Base-by-base conservation (phyloP, 176 grass and related monocot genomes). In the Neostapfia colusana region DNA sequence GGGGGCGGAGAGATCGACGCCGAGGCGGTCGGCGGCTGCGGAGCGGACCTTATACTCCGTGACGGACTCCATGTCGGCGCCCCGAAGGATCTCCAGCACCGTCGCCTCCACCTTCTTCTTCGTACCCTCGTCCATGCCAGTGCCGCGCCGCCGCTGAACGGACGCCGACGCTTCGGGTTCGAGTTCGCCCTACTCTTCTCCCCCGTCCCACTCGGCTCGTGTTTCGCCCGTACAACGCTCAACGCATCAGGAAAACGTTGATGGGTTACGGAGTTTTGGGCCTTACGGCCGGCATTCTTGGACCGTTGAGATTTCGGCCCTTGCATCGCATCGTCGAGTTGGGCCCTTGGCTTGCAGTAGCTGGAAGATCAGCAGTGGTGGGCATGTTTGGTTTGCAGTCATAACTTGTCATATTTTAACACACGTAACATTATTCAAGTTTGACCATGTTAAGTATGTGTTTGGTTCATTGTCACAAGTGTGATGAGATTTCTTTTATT, bases 11-110 rank as follows among this genome's bases (percentile, higher is more conserved):
- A 98, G 89, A 50, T 98, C 91, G 28, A 98, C 61, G 72, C 91
- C 87, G 60, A 98, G 89, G 63, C 83, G 81, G 44, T 80, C 69
- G 54, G 91, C 75, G 43, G 95, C 89, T 63, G 74, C 56, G n/a
- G 27, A n/a, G 43, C 95, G 91, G 8, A 94, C 89, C 73, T 88
- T 90, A 65, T 56, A 65, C 76, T 98, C 95, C 46, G 91, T 88
- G 24, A 85, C 44, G 37, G 87, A 84, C 10, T 55, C 69, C 95
- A 98, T 82, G 64, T 98, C 82, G 27, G 95, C 64, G 4, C 50
- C 87, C 54, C 76, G 79, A 20, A 94, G 89, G 48, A 94, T 90
- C 50, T 98, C 85, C 69, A 98, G 53, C 41, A 94, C 91, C 82
- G 85, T 58, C 65, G 17, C 77, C 91, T 94, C 82, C 48, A 98